Base-by-base conservation (phyloP, 2,329 filamentous ascomycete species). In the Neospermospora avenae region DNA sequence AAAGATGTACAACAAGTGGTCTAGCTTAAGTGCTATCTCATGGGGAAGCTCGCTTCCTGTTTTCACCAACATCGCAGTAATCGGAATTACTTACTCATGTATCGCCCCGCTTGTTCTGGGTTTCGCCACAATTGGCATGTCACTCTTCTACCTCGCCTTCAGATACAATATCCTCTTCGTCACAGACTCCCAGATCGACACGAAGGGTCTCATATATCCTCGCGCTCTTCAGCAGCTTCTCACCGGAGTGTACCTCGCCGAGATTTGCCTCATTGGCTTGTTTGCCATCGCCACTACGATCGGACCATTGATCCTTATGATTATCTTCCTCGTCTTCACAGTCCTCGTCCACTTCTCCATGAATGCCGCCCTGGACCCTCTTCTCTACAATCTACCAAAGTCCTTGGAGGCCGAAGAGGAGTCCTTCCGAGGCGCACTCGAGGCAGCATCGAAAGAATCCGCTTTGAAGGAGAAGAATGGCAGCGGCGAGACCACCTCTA, bases 161-260 rank as follows among this genome's bases (percentile, higher is more conserved):
- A 85, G 90, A 18, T 96, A 98, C 80, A 96, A 96, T 72, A 76
- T 98, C 58, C 81, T 97, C 53, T 97, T 91, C 74, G 91, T 96
- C 37, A 88, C 87, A 54, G 90, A 96, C 71, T 85, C 89, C 8
- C 77, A 84, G 61, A 87, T 96, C 69, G 92, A 97, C 72, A 96
- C 90, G 39, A 91, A 96, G 71, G 93, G 93, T 16, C 83, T 93
- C 14, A 87, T 91, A 67, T 97, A 96, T 71, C 88, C 91, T 0
- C 88, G 88, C n/a, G 93, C 90, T 1, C 79, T 98, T 55, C 88
- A 96, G 73, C 93, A 97, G 60, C 84, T 96, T 51, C 85, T 93
- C 28, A 86, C 88, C 0, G 93, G 93, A 22, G 79, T 96, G 53
- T 97, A 98, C 73, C 80, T 97, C 37, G 84, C 88, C 1, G 86